Base-by-base conservation (phyloP, 306 rosid genomes). In the Carpinus fangiana region DNA sequence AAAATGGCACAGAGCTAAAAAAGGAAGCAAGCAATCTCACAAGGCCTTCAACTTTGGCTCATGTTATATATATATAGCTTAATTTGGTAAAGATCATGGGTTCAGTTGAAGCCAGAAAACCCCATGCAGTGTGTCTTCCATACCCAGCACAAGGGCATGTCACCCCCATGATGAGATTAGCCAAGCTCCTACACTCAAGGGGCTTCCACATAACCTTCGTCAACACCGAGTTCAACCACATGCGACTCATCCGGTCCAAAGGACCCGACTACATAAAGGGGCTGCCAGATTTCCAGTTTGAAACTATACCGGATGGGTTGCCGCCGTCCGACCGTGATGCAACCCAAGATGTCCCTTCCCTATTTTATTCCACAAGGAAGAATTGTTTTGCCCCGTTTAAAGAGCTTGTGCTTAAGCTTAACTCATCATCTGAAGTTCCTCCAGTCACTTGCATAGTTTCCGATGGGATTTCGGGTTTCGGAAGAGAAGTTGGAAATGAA, bases 101-200 rank as follows among this genome's bases (percentile, higher is more conserved):
- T 45, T 48, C 70, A 34, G 41, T 12, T 56, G 56, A 3, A 66
- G 28, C 9, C 3, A 6, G 17, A 36, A 84, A 80, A 46, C 73
- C 87, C 11, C 84, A 84, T 80, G 84, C 74, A 8, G 79, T 84
- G 36, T 76, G 84, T 76, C 75, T 84, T 53, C 81, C 85, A 11
- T 62, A 0, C 41, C 85, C 85, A 20, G 14, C 85, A 31, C 81
- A 77, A 72, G 81, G 85, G 70, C 85, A 82, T 65, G 53, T 82
- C 0, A 77, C 13, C 62, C 81, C 81, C 60, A 23, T 82, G 85
- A 72, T 82, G 77, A 46, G 36, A 14, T 47, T 82, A 45, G 78
- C 81, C 38, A 78, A 47, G 81, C 71, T 70, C 21, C 61, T 78
- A 1, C 76, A 47, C 76, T 78, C 72, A 1, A 77, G 23, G 59